Conservation (phyloP, 2,329 filamentous ascomycete species). For the Pseudogymnoascus sp. region DNA sequence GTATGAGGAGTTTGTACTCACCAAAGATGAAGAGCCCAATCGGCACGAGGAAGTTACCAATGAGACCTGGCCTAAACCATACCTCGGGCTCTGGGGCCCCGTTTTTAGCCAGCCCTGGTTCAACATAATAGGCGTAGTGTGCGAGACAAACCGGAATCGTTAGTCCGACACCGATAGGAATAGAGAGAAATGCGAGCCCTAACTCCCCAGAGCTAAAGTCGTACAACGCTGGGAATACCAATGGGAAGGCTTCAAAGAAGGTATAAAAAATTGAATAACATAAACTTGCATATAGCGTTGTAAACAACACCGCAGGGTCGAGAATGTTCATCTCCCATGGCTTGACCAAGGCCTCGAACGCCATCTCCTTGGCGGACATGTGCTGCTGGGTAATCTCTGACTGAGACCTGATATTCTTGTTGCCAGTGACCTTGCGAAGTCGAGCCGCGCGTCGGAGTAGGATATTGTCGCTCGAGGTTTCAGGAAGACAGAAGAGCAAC, state of each 20-base stretch:
- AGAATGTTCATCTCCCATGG: slow-evolving; percentile 51
- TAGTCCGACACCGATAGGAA: slow-evolving; percentile 41
- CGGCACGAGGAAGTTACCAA: slow-evolving; percentile 41
- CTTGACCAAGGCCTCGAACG: slow-evolving; percentile 50
- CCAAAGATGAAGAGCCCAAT: slow-evolving; percentile 52
- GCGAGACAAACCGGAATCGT: slow-evolving; percentile 40
- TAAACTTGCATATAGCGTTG: slow-evolving; percentile 53
- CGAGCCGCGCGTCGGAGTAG: slow-evolving; percentile 50
- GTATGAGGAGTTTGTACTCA: slow-evolving; percentile 34
- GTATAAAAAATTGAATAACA: slow-evolving; percentile 56
- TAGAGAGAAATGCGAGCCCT: slow-evolving; percentile 53
- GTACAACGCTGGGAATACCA: slow-evolving; percentile 54
- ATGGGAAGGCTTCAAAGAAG: slow-evolving; percentile 58
- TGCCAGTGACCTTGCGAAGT: slow-evolving; percentile 50
- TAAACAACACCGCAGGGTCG: slow-evolving; percentile 55
- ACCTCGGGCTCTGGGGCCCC: slow-evolving; percentile 45
- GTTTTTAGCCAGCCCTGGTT: slow-evolving; percentile 38
- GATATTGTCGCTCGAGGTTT: slow-evolving; percentile 53
- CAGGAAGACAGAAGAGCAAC: slow-evolving; percentile 55
- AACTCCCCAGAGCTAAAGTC: slow-evolving; percentile 49
- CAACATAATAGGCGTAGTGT: slow-evolving; percentile 45
- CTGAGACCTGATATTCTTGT: slow-evolving; percentile 48
- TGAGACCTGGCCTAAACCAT: slow-evolving; percentile 43
- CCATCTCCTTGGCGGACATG: slow-evolving; percentile 39
- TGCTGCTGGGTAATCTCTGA: slow-evolving; percentile 54